These are phyloP conservation scores for Physcomitrium patens DNA, from an alignment of 225 moss, liverwort and hornwort species.

Conservation along the genomic window DNA sequence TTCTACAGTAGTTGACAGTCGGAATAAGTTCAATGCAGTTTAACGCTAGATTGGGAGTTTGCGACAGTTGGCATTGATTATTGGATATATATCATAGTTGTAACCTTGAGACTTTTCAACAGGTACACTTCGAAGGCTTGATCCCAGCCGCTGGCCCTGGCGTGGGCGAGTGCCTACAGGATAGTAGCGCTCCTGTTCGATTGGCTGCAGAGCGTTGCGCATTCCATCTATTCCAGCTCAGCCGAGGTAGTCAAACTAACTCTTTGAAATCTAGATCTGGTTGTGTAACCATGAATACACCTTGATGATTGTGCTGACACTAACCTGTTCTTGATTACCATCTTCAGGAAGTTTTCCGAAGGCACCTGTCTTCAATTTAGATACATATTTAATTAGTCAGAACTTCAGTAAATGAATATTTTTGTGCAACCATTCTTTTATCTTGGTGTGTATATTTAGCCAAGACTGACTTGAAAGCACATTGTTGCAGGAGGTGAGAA, in stretches of 20 bases:
- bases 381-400: not conserved
- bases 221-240: conserved; percentile 90
- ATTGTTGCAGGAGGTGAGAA: conserved; percentile 69
- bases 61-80: too few species aligned
- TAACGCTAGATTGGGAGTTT: too few species aligned
- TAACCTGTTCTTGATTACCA: not conserved
- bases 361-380: not conserved
- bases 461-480: conserved; percentile 9
- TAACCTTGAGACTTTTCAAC: conserved; percentile 13
- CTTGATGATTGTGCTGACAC: not conserved
- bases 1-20: too few species aligned
- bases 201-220: conserved; percentile 98
- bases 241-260: conserved; percentile 55
- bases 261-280: not conserved
- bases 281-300: not conserved
- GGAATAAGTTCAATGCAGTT: too few species aligned
- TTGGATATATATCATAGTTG: too few species aligned
- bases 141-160: conserved; percentile 69
- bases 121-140: conserved; percentile 60
- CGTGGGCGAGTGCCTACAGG: conserved; percentile 81
- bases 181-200: conserved; percentile 79
- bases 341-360: not conserved
- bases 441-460: not conserved
- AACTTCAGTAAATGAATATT: not conserved
- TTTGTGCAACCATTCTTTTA: not conserved